A percentile compares a stretch with the other conserved stretches of the same genome.
phyloP scores from a whole-genome alignment of 139 green algal genomes.

The Tetraselmis chui region DNA sequence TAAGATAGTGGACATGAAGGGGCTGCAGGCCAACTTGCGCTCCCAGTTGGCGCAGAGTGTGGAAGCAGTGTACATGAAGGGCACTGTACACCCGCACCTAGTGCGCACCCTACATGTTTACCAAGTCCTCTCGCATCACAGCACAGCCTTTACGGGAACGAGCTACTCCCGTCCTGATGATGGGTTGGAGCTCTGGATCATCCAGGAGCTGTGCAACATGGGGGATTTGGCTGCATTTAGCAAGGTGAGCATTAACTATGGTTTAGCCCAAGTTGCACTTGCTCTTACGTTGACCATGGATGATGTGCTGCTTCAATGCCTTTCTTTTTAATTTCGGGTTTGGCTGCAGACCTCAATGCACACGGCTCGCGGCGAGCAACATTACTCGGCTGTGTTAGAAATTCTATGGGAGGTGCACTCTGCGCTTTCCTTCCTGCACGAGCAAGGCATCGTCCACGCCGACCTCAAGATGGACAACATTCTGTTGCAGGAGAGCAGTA shows the following conservation, averaged over 20 bases:
- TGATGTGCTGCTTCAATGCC: no score
- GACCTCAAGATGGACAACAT: neutral
- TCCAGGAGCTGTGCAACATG: neutral
- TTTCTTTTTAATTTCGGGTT: no score
- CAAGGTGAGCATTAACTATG: no score
- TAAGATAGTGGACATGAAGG: neutral
- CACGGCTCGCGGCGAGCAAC: neutral
- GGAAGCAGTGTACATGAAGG: neutral
- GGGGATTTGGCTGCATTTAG: neutral
- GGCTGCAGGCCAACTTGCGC: neutral
- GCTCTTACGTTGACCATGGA: no score
- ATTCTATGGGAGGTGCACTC: neutral
- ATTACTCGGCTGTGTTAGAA: neutral
- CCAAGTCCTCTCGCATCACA: neutral
- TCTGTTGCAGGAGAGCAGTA: neutral
- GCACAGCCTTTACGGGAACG: no score
- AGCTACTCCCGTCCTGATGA: neutral
- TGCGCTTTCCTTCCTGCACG: neutral
- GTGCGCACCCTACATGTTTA: neutral
- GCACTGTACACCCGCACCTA: neutral
- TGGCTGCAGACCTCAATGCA: no score
- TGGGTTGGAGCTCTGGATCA: neutral
- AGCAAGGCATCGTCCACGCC: neutral
- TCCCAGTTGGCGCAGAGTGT: neutral
- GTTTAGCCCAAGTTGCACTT: no score